phyloP scores from a whole-genome alignment of 192 early-diverging fungal species.

The Dissophora ornata region DNA sequence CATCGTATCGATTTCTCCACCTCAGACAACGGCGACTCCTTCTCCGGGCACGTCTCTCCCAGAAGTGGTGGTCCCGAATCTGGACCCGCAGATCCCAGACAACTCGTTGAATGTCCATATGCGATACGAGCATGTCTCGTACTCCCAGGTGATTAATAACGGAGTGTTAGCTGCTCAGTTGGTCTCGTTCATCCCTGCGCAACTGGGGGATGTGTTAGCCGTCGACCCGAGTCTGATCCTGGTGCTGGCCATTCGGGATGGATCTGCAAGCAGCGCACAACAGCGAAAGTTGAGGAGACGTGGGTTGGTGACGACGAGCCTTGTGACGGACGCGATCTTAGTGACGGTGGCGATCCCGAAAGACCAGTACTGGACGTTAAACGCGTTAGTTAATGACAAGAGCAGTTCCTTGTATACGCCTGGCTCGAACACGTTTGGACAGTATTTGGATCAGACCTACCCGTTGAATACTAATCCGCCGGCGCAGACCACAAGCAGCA shows the following conservation, averaged over 20 bases:
- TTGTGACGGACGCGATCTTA: constrained; percentile 24
- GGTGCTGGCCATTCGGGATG: constrained; percentile 44
- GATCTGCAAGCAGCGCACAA: not conserved
- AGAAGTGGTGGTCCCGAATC: constrained; percentile 41
- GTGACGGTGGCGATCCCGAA: constrained; percentile 34
- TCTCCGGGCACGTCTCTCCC: constrained; percentile 48
- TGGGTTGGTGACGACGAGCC: constrained; percentile 24
- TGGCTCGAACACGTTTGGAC: constrained; percentile 19
- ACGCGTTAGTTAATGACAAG: constrained; percentile 10
- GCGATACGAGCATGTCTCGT: constrained; percentile 44
- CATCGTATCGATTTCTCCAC: constrained; percentile 36
- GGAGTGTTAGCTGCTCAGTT: constrained; percentile 45
- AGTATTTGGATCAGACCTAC: constrained; percentile 26
- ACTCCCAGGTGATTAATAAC: constrained; percentile 48
- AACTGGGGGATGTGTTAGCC: constrained; percentile 16
- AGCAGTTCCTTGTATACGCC: constrained; percentile 7
- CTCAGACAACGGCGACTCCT: constrained; percentile 16
- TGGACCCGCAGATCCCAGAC: constrained; percentile 23
- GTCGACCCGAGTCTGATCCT: constrained; percentile 14
- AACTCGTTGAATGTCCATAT: constrained; percentile 41
- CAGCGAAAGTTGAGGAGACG: constrained; percentile 1
- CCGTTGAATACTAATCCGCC: constrained; percentile 33
- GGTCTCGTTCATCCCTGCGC: constrained; percentile 41
- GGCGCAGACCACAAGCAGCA: not conserved
- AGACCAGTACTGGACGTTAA: constrained; percentile 14